Conservation (phyloP, 2,329 filamentous ascomycete genomes). For the Chaetomium sp. region DNA sequence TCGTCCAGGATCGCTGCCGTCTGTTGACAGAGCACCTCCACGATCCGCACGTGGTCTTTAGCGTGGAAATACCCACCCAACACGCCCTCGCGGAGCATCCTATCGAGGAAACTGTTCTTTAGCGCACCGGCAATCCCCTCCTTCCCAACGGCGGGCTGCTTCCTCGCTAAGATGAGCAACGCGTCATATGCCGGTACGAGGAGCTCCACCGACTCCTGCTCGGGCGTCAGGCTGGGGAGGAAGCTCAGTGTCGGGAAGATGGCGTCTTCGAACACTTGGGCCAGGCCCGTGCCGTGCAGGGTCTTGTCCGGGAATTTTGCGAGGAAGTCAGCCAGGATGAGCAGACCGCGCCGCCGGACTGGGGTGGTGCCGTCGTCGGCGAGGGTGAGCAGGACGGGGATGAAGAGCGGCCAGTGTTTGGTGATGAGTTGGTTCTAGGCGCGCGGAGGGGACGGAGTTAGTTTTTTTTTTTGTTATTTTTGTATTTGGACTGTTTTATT, state of each 20-base stretch:
- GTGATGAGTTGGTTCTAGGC: conserved; percentile 49
- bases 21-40: conserved; percentile 57
- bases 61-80: conserved; percentile 60
- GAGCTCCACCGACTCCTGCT: conserved; percentile 66
- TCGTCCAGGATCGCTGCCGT: conserved; percentile 53
- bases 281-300: conserved; percentile 65
- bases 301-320: conserved; percentile 53
- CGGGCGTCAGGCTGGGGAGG: conserved; percentile 75
- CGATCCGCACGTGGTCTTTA: conserved; percentile 59
- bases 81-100: conserved; percentile 58
- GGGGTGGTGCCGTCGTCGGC: conserved; percentile 62
- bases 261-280: conserved; percentile 67
- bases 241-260: conserved; percentile 73
- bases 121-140: conserved; percentile 11
- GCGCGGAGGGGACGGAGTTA: conserved; percentile 10
- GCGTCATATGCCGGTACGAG: conserved; percentile 67
- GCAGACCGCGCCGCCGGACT: conserved; percentile 59
- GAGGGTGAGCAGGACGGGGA: conserved; percentile 70
- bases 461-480: conserved; percentile 5
- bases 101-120: conserved; percentile 52
- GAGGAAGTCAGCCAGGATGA: conserved; percentile 58
- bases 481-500: background rate
- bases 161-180: conserved; percentile 60
- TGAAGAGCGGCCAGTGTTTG: conserved; percentile 66
- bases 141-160: conserved; percentile 35